phyloP scores from a whole-genome alignment of 768 basidiomycete species.

The Dendrothele bispora region DNA sequence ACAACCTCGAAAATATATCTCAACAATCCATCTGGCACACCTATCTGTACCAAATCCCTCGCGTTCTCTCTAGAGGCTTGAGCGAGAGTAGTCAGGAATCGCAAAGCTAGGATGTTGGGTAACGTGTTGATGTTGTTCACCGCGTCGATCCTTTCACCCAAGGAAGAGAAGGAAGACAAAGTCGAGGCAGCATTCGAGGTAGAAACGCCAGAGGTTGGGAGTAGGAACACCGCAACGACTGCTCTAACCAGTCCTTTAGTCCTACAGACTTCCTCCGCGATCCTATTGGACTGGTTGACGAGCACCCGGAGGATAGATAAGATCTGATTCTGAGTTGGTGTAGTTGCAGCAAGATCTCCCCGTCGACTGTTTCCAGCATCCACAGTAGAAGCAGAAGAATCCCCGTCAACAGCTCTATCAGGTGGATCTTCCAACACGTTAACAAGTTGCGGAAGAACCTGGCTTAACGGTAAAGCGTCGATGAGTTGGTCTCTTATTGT shows the following conservation, averaged over 20 bases:
- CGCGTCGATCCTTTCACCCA: too few species aligned
- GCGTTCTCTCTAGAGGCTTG: too few species aligned
- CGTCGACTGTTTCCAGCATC: not conserved
- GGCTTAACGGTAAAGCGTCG: conserved; percentile 37
- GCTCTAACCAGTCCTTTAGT: conserved; percentile 53
- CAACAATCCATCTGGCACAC: conserved; percentile 18
- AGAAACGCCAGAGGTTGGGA: too few species aligned
- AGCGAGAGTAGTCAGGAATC: too few species aligned
- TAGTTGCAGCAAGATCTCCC: too few species aligned
- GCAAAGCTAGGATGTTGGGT: too few species aligned
- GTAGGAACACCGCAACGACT: conserved; percentile 56
- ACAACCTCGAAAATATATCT: too few species aligned
- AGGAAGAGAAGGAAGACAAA: too few species aligned
- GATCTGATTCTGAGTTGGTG: conserved; percentile 45
- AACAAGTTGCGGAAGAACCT: conserved; percentile 52
- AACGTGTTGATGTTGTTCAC: too few species aligned
- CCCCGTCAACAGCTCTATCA: not conserved
- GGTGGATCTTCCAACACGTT: conserved; percentile 21
- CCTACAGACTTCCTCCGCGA: conserved; percentile 50
- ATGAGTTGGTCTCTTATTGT: conserved; percentile 27
- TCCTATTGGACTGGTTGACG: conserved; percentile 54
- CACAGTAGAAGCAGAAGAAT: not conserved
- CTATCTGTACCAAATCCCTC: too few species aligned
- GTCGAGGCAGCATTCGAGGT: too few species aligned
- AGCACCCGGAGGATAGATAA: conserved; percentile 61